phyloP scores from a whole-genome alignment of 2,329 filamentous ascomycete species.

The Alternaria longipes region DNA sequence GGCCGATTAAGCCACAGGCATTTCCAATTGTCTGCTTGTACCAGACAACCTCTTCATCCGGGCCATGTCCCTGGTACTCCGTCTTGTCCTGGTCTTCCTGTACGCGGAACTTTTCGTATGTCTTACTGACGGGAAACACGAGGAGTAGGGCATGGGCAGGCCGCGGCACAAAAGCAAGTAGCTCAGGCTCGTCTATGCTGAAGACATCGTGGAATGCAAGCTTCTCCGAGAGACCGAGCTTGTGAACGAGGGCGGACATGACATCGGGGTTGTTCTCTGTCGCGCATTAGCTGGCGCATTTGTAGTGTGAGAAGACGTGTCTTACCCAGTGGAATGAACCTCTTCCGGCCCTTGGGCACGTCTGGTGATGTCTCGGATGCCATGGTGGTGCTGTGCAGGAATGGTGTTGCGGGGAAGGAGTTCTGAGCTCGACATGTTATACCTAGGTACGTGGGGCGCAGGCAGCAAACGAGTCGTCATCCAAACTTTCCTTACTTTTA shows the following conservation, averaged over 20 bases:
- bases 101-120: conserved; percentile 79
- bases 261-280: conserved; percentile 84
- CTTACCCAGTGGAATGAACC: conserved; percentile 52
- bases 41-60: conserved; percentile 83
- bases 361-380: conserved; percentile 41
- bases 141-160: conserved; percentile 89
- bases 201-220: conserved; percentile 91
- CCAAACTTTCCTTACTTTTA: background rate
- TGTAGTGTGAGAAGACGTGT: background rate
- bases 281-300: conserved; percentile 23
- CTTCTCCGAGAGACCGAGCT: conserved; percentile 81
- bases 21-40: conserved; percentile 96
- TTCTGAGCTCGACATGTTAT: conserved; percentile 9
- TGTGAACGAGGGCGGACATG: conserved; percentile 84
- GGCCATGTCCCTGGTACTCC: conserved; percentile 74
- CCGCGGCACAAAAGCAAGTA: conserved; percentile 86
- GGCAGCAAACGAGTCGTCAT: conserved; percentile 27
- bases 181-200: conserved; percentile 83
- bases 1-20: conserved; percentile 89
- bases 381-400: conserved; percentile 32
- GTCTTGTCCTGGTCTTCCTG: conserved; percentile 73
- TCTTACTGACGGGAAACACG: conserved; percentile 84
- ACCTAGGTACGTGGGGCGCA: conserved; percentile 24
- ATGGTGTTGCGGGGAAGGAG: conserved; percentile 24
- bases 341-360: conserved; percentile 44